These are phyloP conservation scores for Xerocomellus dryophilus DNA, from an alignment of 768 basidiomycete species.

Conservation along the genomic window DNA sequence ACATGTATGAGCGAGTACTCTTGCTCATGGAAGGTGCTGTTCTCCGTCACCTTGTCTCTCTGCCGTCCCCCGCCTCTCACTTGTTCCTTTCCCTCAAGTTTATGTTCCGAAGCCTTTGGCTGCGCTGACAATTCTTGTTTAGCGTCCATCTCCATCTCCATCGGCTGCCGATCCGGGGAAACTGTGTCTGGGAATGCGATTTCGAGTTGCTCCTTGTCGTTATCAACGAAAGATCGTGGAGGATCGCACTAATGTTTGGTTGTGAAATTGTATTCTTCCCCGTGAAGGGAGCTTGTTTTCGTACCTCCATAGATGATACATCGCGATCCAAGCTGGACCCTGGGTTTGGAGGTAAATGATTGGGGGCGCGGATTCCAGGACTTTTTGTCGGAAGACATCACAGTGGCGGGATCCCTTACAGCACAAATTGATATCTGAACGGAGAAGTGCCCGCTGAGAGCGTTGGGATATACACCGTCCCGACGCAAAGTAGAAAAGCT, in stretches of 20 bases:
- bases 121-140: not conserved
- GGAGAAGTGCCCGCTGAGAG: not conserved
- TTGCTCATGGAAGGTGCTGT: not conserved
- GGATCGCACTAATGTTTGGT: not conserved
- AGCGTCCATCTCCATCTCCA: no score
- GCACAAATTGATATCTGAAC: not conserved
- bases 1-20: not conserved
- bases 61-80: no score
- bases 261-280: not conserved
- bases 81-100: not conserved
- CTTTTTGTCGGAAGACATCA: not conserved
- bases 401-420: not conserved
- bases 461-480: not conserved
- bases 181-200: not conserved
- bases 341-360: not conserved
- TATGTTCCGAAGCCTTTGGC: not conserved
- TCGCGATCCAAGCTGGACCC: not conserved
- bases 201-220: not conserved
- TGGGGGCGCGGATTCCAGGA: not conserved
- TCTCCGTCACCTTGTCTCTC: not conserved
- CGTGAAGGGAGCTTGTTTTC: not conserved
- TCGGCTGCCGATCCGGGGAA: not conserved
- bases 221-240: not conserved
- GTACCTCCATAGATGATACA: not conserved
- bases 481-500: not conserved